phyloP scores from a whole-genome alignment of 768 basidiomycete species.

The Sarcodon aspratus region DNA sequence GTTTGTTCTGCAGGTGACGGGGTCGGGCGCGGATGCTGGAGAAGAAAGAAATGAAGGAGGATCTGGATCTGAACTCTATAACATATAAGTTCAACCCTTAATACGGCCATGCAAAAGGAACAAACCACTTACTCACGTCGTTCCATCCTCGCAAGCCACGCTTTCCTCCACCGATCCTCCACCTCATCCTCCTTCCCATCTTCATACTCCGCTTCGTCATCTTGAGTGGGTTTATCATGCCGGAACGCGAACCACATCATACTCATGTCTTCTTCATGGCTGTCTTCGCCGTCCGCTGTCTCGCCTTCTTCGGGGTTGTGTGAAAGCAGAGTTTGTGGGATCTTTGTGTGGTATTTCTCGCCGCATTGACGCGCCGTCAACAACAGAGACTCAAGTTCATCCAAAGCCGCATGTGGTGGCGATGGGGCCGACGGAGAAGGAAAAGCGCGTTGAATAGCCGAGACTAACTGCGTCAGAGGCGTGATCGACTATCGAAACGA shows the following conservation, averaged over 20 bases:
- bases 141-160: constrained; percentile 58
- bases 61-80: constrained; percentile 67
- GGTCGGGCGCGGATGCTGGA: constrained; percentile 37
- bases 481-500: constrained; percentile 46
- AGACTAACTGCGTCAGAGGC: constrained; percentile 47
- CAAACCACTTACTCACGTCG: constrained; percentile 29
- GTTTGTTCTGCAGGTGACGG: constrained; percentile 12
- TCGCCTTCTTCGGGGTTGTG: constrained; percentile 35
- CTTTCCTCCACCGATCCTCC: constrained; percentile 40
- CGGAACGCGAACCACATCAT: constrained; percentile 70
- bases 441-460: constrained; percentile 46
- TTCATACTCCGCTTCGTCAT: constrained; percentile 5
- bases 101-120: not conserved
- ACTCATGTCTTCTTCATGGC: constrained; percentile 1
- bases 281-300: constrained; percentile 54
- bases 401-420: constrained; percentile 43
- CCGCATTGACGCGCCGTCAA: constrained; percentile 41
- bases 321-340: constrained; percentile 38
- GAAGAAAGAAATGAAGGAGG: constrained; percentile 51
- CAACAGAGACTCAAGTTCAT: constrained; percentile 36
- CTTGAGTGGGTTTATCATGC: constrained; percentile 39
- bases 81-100: not conserved
- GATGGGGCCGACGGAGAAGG: constrained; percentile 26
- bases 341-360: constrained; percentile 55
- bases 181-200: constrained; percentile 15